phyloP scores from a whole-genome alignment of 441 rosid species.

The Omphalea diandra region DNA sequence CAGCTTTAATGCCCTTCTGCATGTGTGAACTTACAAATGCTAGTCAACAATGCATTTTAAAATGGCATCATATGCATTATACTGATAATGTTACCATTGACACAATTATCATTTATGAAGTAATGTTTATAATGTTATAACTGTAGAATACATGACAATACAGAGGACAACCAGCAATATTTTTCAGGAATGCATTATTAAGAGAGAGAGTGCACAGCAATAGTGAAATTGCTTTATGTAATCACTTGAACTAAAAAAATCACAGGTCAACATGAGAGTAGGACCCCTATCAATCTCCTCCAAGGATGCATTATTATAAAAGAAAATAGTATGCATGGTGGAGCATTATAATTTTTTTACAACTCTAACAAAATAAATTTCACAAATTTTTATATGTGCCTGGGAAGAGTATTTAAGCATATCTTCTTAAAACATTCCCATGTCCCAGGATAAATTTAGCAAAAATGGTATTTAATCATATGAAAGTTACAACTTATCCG shows the following conservation, averaged over 20 bases:
- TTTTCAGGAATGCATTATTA: not conserved
- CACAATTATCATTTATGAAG: not conserved
- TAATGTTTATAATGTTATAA: not conserved
- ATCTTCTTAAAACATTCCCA: not conserved
- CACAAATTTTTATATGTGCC: not conserved
- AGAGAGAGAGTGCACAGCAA: not conserved
- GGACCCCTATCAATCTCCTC: not conserved
- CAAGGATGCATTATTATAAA: not conserved
- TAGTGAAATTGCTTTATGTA: not conserved
- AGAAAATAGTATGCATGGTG: not conserved
- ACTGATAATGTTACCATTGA: not conserved
- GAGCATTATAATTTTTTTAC: not conserved
- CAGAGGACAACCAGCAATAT: not conserved
- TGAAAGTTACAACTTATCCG: not conserved
- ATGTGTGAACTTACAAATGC: constrained; percentile 26
- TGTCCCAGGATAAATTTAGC: not conserved
- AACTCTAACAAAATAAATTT: not conserved
- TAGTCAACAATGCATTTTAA: not conserved
- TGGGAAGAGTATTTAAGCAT: not conserved
- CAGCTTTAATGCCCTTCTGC: constrained; percentile 86
- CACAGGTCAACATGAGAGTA: not conserved
- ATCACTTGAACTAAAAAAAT: not conserved
- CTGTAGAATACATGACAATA: not conserved
- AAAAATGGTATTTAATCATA: not conserved
- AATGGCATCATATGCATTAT: not conserved